phyloP scores from a whole-genome alignment of 2,329 filamentous ascomycete species.

The Phialophora tarda region DNA sequence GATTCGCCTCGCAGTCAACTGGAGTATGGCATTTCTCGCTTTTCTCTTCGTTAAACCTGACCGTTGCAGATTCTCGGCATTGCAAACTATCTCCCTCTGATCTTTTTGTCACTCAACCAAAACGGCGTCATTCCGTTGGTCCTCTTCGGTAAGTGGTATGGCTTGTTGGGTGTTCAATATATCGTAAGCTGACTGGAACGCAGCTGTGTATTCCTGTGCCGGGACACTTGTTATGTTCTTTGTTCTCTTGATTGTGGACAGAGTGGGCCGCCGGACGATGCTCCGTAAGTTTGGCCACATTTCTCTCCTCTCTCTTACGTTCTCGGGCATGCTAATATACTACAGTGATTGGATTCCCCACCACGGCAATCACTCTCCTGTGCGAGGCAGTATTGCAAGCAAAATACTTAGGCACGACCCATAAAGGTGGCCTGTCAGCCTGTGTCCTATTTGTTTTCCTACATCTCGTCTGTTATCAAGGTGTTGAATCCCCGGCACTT shows the following conservation, averaged over 20 bases:
- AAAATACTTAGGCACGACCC: conserved; percentile 43
- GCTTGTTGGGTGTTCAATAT: neutral
- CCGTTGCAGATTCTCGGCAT: neutral
- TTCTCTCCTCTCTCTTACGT: conserved; percentile 41
- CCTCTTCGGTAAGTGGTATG: neutral
- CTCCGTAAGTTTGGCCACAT: too few relatives aligned
- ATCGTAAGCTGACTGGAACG: conserved; percentile 18
- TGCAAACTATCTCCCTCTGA: neutral
- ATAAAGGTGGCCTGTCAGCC: conserved; percentile 44
- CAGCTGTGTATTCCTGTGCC: conserved; percentile 35
- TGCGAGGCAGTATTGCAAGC: conserved; percentile 47
- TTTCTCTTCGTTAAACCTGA: conserved; percentile 30
- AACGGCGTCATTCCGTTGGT: neutral
- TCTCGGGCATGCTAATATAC: conserved; percentile 13
- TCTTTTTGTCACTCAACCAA: neutral
- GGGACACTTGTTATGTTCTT: conserved; percentile 66
- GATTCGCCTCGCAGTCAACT: conserved; percentile 43
- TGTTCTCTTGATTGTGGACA: conserved; percentile 71
- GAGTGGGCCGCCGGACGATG: conserved; percentile 64
- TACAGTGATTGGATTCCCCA: conserved; percentile 46
- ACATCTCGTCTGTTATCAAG: conserved; percentile 26
- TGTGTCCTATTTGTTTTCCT: conserved; percentile 49
- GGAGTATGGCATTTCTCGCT: conserved; percentile 47
- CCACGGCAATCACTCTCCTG: conserved; percentile 47
- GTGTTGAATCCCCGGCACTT: too few relatives aligned